Evolutionary conservation across 2,329 filamentous ascomycete species (phyloP).

Genomic region (Fusarium vanettenii): DNA sequence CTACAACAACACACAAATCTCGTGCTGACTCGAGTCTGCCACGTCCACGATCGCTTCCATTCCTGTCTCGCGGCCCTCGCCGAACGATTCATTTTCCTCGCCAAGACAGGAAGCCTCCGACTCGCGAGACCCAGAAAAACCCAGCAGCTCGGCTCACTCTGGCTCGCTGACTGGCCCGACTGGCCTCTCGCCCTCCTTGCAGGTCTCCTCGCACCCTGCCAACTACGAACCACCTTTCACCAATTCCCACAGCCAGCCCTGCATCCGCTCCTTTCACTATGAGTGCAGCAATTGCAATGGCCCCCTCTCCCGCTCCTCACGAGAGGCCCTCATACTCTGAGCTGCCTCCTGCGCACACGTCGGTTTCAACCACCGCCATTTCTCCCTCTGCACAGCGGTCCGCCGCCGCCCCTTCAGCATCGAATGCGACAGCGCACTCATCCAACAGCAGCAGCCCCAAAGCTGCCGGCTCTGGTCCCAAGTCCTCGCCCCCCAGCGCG

Average conservation of each 20-base stretch:
- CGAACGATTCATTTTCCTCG: constrained; percentile 30
- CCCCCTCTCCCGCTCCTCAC: constrained; percentile 74
- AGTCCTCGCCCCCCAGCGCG: constrained; percentile 70
- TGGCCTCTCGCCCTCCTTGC: constrained; percentile 34
- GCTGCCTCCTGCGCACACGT: constrained; percentile 53
- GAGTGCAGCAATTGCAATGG: constrained; percentile 77
- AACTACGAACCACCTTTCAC: constrained; percentile 25
- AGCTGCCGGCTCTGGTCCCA: constrained; percentile 53
- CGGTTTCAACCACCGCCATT: constrained; percentile 47
- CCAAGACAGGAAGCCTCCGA: constrained; percentile 37
- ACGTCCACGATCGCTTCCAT: constrained; percentile 31
- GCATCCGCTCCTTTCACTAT: constrained; percentile 57
- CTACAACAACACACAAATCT: constrained; percentile 12
- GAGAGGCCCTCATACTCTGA: constrained; percentile 70
- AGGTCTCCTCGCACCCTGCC: constrained; percentile 26
- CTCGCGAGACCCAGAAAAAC: constrained; percentile 39
- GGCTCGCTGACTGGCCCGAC: constrained; percentile 30
- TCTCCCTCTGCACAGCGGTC: constrained; percentile 61
- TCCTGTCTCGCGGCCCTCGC: constrained; percentile 36
- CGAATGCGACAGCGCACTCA: constrained; percentile 59
- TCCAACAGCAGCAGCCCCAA: constrained; percentile 68
- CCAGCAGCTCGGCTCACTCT: constrained; percentile 35
- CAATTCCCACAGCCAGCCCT: constrained; percentile 33
- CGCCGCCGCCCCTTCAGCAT: constrained; percentile 49
- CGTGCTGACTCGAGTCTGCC: constrained; percentile 27